A percentile compares a stretch with the other conserved stretches of the same genome.
Evolutionary conservation across 164 flowering plant species (phyloP).

Genomic region (Litsea cubeba): DNA sequence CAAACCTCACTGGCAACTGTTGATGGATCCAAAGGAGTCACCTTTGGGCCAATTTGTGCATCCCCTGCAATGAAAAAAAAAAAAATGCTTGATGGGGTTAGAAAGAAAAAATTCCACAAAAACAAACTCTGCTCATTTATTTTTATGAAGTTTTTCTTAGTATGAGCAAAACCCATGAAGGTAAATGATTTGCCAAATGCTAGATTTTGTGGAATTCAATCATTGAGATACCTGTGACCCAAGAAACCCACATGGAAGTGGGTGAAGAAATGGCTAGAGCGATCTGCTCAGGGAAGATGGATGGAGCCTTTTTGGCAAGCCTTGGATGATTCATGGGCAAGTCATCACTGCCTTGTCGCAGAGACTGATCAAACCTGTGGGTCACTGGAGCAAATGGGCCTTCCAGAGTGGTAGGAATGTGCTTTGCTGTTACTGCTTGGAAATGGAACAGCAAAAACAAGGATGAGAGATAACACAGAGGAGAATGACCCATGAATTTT

Average conservation of each 20-base stretch:
- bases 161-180: background rate
- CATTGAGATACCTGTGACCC: conserved; percentile 68
- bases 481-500: conserved; percentile 7
- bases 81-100: background rate
- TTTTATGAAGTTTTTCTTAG: background rate
- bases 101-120: background rate
- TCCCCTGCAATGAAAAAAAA: conserved; percentile 34
- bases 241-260: conserved; percentile 85
- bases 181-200: background rate
- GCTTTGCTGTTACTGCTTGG: conserved; percentile 5
- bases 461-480: background rate
- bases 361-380: conserved; percentile 51
- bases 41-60: conserved; percentile 63
- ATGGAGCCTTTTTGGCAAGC: conserved; percentile 50
- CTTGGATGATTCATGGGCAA: conserved; percentile 71
- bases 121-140: background rate
- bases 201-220: background rate
- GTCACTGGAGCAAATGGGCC: conserved; percentile 84
- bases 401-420: conserved; percentile 70
- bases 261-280: conserved; percentile 73
- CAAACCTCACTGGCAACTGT: conserved; percentile 79
- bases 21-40: conserved; percentile 65
- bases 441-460: background rate
- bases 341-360: conserved; percentile 76
- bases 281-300: conserved; percentile 75